Conservation (phyloP, 495 filamentous ascomycete species). For the Lasiosphaeria ovina region DNA sequence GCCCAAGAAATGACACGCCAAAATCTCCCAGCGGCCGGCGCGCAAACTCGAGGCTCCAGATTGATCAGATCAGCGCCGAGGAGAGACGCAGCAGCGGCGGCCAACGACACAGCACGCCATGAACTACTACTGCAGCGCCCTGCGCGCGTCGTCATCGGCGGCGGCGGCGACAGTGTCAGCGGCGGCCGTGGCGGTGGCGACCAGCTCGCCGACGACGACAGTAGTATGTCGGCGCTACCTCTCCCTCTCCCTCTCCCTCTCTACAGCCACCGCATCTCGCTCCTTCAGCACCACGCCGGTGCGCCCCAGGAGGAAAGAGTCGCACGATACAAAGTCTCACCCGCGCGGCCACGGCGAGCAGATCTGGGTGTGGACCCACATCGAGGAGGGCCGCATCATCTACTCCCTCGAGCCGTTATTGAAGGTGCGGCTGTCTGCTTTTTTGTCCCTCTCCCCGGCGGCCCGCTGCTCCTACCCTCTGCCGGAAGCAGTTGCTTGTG, state of each 20-base stretch:
- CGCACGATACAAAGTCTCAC: slow-evolving; percentile 1
- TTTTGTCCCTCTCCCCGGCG: background rate
- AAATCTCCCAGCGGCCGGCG: background rate
- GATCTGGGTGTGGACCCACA: slow-evolving; percentile 81
- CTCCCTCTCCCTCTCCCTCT: slow-evolving; percentile 2
- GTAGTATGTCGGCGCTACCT: slow-evolving; percentile 1
- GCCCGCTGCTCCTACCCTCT: background rate
- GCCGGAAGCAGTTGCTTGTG: background rate
- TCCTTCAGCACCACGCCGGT: slow-evolving; percentile 1
- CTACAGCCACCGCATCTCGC: too few species aligned
- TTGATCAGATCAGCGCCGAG: background rate
- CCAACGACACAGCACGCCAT: background rate
- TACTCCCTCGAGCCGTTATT: slow-evolving; percentile 72
- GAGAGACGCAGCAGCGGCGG: background rate
- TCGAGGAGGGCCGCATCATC: slow-evolving; percentile 76
- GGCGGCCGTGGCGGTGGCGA: background rate
- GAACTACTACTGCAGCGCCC: background rate
- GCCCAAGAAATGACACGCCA: background rate
- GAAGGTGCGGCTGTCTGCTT: slow-evolving; percentile 52
- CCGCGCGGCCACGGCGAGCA: slow-evolving; percentile 57
- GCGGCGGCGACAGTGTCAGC: slow-evolving; percentile 2
- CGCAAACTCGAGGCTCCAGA: background rate
- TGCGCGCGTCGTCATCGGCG: slow-evolving; percentile 5
- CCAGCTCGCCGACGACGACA: slow-evolving; percentile 2
- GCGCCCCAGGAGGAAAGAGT: slow-evolving; percentile 7